phyloP scores from a whole-genome alignment of 768 basidiomycete genomes.

The Phaffia tasmanica region DNA sequence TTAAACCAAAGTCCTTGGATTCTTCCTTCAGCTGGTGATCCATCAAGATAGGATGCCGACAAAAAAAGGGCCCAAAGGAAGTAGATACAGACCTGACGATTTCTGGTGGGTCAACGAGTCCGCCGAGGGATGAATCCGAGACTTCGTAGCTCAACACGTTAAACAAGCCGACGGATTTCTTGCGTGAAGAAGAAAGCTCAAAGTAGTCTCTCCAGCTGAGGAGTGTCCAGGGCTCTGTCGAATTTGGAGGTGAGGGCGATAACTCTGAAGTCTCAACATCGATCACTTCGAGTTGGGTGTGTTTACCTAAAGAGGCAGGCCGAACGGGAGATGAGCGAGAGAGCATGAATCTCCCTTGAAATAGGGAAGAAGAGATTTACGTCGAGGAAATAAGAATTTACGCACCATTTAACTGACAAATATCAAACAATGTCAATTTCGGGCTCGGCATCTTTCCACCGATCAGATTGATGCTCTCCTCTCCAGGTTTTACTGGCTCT shows the following conservation, averaged over 20 bases:
- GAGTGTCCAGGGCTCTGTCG: conserved; percentile 54
- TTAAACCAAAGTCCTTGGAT: too few relatives aligned
- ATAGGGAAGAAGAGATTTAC: too few relatives aligned
- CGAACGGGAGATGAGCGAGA: too few relatives aligned
- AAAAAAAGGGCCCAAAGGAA: too few relatives aligned
- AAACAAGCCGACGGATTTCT: conserved; percentile 45
- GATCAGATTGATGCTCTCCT: not conserved
- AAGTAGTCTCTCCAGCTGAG: conserved; percentile 85
- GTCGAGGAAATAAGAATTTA: too few relatives aligned
- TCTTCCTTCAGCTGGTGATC: too few relatives aligned
- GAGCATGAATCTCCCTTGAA: too few relatives aligned
- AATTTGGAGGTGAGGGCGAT: conserved; percentile 7
- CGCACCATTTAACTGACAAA: conserved; percentile 13
- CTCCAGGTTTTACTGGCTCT: too few relatives aligned
- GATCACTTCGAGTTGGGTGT: conserved; percentile 21
- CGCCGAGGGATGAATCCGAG: conserved; percentile 67
- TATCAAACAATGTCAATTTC: conserved; percentile 10
- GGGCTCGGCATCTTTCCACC: conserved; percentile 17
- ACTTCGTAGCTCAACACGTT: conserved; percentile 96
- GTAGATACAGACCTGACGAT: conserved; percentile 39
- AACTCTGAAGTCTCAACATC: conserved; percentile 15
- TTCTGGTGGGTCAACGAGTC: conserved; percentile 67
- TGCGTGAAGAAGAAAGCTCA: conserved; percentile 1
- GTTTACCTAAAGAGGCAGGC: not conserved
- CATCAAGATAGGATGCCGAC: not conserved